phyloP scores from a whole-genome alignment of 176 grass and related monocot species.

The Guadua angustifolia region DNA sequence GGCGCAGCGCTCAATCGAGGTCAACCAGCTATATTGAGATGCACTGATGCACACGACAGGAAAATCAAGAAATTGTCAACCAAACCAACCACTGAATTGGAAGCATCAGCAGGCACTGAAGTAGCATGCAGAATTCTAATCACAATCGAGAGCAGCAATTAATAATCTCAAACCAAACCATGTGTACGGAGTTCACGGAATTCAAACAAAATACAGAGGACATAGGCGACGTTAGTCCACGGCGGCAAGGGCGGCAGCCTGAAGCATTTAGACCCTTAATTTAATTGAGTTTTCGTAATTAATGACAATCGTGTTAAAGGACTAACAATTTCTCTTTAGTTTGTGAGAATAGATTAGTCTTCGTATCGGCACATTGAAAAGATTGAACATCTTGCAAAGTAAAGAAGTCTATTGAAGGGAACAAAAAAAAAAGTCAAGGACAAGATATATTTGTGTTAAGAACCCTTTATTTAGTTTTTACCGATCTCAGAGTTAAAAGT shows the following conservation, averaged over 20 bases:
- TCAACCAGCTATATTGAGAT: neutral
- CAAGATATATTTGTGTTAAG: too few species aligned
- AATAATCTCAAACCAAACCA: slow-evolving; percentile 8
- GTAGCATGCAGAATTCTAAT: neutral
- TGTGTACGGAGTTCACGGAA: neutral
- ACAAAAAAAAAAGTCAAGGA: too few species aligned
- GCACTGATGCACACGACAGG: neutral
- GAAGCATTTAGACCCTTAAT: too few species aligned
- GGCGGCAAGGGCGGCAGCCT: neutral
- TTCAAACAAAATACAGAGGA: neutral
- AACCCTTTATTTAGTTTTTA: too few species aligned
- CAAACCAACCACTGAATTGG: neutral
- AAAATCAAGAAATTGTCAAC: neutral
- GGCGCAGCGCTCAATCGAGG: neutral
- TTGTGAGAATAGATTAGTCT: too few species aligned
- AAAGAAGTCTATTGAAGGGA: too few species aligned
- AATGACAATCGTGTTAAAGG: too few species aligned
- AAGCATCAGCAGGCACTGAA: neutral
- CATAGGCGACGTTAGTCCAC: slow-evolving; percentile 23
- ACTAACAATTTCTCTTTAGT: too few species aligned
- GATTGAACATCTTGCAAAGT: too few species aligned
- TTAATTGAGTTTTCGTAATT: too few species aligned
- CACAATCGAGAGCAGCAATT: neutral
- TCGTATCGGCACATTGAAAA: too few species aligned
- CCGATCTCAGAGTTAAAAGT: too few species aligned